Evolutionary conservation across 768 basidiomycete genomes (phyloP).

Genomic region (Leucocoprinus leucothites): DNA sequence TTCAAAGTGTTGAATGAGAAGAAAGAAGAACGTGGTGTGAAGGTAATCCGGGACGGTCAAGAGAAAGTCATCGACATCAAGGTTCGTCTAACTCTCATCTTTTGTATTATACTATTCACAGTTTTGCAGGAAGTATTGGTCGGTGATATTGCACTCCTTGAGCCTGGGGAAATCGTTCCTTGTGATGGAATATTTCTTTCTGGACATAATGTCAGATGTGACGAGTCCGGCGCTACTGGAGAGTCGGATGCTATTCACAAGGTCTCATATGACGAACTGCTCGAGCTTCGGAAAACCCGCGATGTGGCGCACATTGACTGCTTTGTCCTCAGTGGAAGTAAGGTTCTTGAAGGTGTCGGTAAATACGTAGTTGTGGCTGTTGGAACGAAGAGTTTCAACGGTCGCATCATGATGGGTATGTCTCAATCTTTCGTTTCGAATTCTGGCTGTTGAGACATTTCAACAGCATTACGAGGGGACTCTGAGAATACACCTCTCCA

Average conservation of each 20-base stretch:
- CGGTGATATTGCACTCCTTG: conserved; percentile 87
- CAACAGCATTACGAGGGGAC: conserved; percentile 78
- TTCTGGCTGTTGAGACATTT: neutral
- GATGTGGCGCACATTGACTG: conserved; percentile 71
- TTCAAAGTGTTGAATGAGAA: conserved; percentile 90
- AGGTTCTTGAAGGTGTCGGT: conserved; percentile 93
- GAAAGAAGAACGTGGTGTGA: conserved; percentile 91
- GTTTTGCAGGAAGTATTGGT: conserved; percentile 78
- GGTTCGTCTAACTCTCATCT: conserved; percentile 33
- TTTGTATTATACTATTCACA: conserved; percentile 10
- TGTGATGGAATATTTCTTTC: conserved; percentile 93
- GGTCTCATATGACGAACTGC: conserved; percentile 69
- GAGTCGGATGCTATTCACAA: conserved; percentile 97
- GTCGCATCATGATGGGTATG: conserved; percentile 96
- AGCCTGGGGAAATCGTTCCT: conserved; percentile 94
- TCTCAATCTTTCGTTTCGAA: conserved; percentile 12
- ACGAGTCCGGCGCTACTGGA: conserved; percentile 95
- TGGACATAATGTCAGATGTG: conserved; percentile 93
- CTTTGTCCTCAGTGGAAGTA: conserved; percentile 88
- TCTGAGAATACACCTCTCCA: conserved; percentile 91
- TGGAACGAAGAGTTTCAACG: conserved; percentile 91
- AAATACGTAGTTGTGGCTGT: conserved; percentile 91
- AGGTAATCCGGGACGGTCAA: conserved; percentile 70
- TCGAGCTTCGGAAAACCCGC: conserved; percentile 40
- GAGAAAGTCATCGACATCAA: conserved; percentile 81